Evolutionary conservation across 768 basidiomycete genomes (phyloP), one percentile per base, ranked within the genome.

Genomic region (Sarcodon sp.): DNA sequence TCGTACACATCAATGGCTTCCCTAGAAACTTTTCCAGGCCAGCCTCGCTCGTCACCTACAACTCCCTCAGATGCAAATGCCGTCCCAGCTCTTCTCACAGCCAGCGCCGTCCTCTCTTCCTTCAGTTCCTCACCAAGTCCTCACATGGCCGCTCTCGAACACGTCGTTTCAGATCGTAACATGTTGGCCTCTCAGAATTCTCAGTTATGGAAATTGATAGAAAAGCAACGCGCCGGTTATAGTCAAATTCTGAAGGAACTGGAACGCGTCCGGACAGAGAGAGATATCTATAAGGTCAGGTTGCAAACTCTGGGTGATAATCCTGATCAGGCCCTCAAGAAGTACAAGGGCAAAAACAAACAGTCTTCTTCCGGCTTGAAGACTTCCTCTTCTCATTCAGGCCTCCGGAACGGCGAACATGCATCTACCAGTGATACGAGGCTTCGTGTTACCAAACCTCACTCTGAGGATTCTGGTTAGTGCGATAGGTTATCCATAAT

Each of bases 131-230:
- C 75, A 0, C 61, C 71, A 43, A 76, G 80, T 63, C 80, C 80
- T 36, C 70, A 54, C 39, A 61, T 62, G 38, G 65, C 62, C 34
- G 89, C 91, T 3, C 73, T 94, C 31, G 87, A 90, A 21, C 76
- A 80, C 50, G 77, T 80, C 7, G 69, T 94, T 27, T 71, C 71
- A 12, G 92, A 97, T 57, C 77, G 91, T 54, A 94, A 93, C 58
- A 64, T 69, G 36, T 76, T 92, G 45, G 77, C 83, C 9, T 65
- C 78, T 4, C 91, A 94, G 68, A 94, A 94, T 61, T 68, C 80
- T 12, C 89, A 93, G 66, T 77, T 94, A 16, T 94, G 92, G 92
- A 93, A 92, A 64, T 75, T 93, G 53, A 83, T 94, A 59, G 89
- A 93, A 72, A 93, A 91, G 62, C 88, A 92, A 62, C 76, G 88